Evolutionary conservation across 1,284 basidiomycete species (phyloP).

Genomic region (Violaceomyces palustris): DNA sequence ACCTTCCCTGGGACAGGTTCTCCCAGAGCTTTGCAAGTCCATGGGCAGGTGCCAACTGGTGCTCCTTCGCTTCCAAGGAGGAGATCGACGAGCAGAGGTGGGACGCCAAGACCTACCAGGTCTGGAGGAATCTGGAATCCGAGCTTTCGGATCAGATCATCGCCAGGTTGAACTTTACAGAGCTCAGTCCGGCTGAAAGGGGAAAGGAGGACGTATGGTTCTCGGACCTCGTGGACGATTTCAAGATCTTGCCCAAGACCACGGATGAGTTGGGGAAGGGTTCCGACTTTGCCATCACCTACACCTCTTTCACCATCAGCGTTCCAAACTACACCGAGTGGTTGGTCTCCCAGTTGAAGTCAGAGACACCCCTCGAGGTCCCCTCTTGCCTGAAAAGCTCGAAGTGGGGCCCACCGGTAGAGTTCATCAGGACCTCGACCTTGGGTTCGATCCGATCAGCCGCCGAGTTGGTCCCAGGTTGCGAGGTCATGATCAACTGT

Average conservation of each 20-base stretch:
- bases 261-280: background rate
- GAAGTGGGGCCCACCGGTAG: conserved; percentile 16
- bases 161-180: conserved; percentile 31
- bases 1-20: conserved; percentile 63
- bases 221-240: conserved; percentile 15
- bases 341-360: conserved; percentile 28
- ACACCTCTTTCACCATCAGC: conserved; percentile 31
- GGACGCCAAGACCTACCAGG: conserved; percentile 26
- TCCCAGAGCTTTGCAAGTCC: conserved; percentile 65
- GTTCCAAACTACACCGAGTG: conserved; percentile 35
- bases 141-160: conserved; percentile 24
- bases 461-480: conserved; percentile 6
- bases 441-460: conserved; percentile 11
- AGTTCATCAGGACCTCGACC: conserved; percentile 16
- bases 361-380: conserved; percentile 2
- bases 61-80: conserved; percentile 58
- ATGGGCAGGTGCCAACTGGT: conserved; percentile 71
- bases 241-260: background rate
- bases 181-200: conserved; percentile 11
- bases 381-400: background rate
- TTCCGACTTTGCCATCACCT: conserved; percentile 16
- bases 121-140: conserved; percentile 20
- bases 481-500: conserved; percentile 55
- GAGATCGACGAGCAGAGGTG: conserved; percentile 12
- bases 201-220: conserved; percentile 31